A percentile compares a stretch with the other conserved stretches of the same genome.
Evolutionary conservation across 108 stramenopile species (phyloP).

Genomic region (Licmophora abbreviata): DNA sequence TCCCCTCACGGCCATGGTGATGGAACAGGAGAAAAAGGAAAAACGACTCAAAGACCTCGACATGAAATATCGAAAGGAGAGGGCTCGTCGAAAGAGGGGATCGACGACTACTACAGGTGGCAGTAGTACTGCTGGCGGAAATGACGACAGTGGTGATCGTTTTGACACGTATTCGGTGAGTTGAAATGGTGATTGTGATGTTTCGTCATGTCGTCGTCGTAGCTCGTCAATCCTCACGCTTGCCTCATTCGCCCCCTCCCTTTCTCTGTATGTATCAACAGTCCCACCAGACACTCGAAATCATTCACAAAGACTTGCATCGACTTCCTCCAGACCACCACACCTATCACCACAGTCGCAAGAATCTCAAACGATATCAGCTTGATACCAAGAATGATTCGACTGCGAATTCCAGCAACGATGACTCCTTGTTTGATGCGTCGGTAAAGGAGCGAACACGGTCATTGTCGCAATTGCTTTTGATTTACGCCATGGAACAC

Average conservation of each 20-base stretch:
- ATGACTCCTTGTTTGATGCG: slow-evolving; percentile 7
- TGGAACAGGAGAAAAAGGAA: slow-evolving; percentile 36
- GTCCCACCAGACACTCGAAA: slow-evolving; percentile 18
- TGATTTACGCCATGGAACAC: slow-evolving; percentile 43
- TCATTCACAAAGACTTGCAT: slow-evolving; percentile 82
- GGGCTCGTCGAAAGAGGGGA: slow-evolving; percentile 28
- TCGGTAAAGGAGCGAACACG: slow-evolving; percentile 22
- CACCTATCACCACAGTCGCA: slow-evolving; percentile 7
- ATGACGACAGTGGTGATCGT: neutral
- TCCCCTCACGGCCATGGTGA: slow-evolving; percentile 53
- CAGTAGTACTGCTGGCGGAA: neutral
- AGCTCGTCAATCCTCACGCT: neutral
- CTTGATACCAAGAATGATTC: slow-evolving; percentile 4
- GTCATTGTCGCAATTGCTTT: slow-evolving; percentile 24
- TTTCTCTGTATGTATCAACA: neutral
- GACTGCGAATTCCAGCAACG: neutral
- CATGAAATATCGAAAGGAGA: slow-evolving; percentile 45
- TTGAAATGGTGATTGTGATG: neutral
- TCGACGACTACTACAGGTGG: neutral
- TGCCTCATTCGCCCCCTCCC: neutral
- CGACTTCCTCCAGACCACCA: slow-evolving; percentile 40
- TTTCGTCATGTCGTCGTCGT: neutral
- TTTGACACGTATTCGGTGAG: neutral
- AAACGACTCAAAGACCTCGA: slow-evolving; percentile 29
- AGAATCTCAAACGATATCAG: neutral